A percentile compares a stretch with the other conserved stretches of the same genome.
Evolutionary conservation across 2,329 filamentous ascomycete genomes (phyloP).

Genomic region (Colletotrichum godetiae): DNA sequence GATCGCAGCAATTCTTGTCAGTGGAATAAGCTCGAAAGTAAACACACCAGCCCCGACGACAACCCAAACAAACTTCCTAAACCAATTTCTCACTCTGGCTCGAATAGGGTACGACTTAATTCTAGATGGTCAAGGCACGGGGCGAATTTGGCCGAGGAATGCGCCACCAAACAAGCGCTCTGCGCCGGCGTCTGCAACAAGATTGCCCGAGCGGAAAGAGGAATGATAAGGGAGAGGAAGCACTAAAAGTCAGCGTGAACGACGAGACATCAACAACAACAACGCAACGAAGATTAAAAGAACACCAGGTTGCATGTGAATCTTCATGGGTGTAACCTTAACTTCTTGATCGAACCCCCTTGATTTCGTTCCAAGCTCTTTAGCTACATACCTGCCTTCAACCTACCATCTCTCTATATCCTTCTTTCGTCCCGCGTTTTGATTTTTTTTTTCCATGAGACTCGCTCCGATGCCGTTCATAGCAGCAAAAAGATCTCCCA

Average conservation of each 20-base stretch:
- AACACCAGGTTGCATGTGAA: slow-evolving; percentile 23
- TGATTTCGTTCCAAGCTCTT: not conserved
- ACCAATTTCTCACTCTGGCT: slow-evolving; percentile 5
- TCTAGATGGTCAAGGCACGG: slow-evolving; percentile 32
- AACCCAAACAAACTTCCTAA: slow-evolving; percentile 30
- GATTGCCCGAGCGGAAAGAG: slow-evolving; percentile 35
- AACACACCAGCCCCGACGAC: slow-evolving; percentile 9
- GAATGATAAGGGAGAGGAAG: slow-evolving; percentile 34
- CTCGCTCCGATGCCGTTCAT: slow-evolving; percentile 34
- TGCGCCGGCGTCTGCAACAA: slow-evolving; percentile 35
- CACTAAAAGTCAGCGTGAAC: not conserved
- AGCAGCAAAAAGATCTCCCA: slow-evolving; percentile 27
- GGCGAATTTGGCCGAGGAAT: slow-evolving; percentile 33
- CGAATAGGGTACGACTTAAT: slow-evolving; percentile 1
- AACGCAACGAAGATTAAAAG: slow-evolving; percentile 31
- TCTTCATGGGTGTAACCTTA: not conserved
- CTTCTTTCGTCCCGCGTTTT: not conserved
- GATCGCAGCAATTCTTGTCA: not conserved
- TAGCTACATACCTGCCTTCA: not conserved
- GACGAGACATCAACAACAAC: slow-evolving; percentile 35
- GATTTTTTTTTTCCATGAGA: not conserved
- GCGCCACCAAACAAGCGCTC: slow-evolving; percentile 33
- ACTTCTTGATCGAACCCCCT: slow-evolving; percentile 7
- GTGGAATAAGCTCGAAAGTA: slow-evolving; percentile 1
- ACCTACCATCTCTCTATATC: not conserved